Base-by-base conservation (phyloP, 768 basidiomycete genomes). In the Tylopilus cervinicoccineus region DNA sequence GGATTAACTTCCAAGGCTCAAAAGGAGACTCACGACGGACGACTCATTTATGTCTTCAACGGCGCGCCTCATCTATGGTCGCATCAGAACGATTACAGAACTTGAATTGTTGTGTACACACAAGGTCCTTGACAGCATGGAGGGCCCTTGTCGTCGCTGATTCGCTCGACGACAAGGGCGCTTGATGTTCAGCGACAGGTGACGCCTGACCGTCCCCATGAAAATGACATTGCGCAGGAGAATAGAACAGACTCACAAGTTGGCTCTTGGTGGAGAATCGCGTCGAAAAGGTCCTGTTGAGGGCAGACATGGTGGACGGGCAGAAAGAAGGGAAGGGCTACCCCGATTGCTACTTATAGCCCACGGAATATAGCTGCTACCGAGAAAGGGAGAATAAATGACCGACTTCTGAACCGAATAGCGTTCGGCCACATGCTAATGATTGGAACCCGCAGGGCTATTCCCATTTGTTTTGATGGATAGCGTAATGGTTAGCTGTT, bases 11-110 rank as follows among this genome's bases (percentile, higher is more conserved):
- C 14, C 2, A 20, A 26, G 14, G 14, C 17, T n/a, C 5, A 9
- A 6, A 3, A 20, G 3, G 4, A 0, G 3, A 58, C 63, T 48
- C 7, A 67, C 65, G 10, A 67, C 11, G 13, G 36, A 51, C 4
- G 65, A 61, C 16, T 67, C 65, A 23, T 55, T 65, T 12, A 67
- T 49, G 43, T 67, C 65, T 16, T 69, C 67, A 0, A 47, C 38
- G n/a, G 57, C 50, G n/a, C 67, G 65, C 47, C 39, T 67, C 59
- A 61, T 63, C 65, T 66, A 33, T 3, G 16, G 13, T 7, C 9
- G 20, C 13, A 40, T 48, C 3, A 49, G n/a, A 43, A 39, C 12
- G 9, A 27, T 19, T 43, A 26, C 2, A 9, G 22, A 13, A 10
- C 2, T 2, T 41, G 2, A 23, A 23, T 6, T 20, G 22, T 9